A percentile compares a stretch with the other conserved stretches of the same genome.
phyloP scores from a whole-genome alignment of 306 rosid genomes.

The Amphicarpaea edgeworthii region DNA sequence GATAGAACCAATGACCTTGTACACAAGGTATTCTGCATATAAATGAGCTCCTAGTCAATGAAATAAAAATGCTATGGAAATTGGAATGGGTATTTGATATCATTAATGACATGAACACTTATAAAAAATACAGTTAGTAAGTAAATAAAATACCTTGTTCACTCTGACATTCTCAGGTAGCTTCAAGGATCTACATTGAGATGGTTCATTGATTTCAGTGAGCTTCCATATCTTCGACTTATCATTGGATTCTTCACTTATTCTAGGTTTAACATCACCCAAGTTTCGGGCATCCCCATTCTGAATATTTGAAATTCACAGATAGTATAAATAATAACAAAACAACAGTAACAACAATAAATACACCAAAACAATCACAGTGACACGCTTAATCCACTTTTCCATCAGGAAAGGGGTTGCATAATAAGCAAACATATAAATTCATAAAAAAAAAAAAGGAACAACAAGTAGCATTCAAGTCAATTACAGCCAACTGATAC shows the following conservation, averaged over 20 bases:
- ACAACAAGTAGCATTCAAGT: not conserved
- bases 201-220: constrained; percentile 86
- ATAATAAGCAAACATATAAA: constrained; percentile 14
- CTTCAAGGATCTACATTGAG: constrained; percentile 93
- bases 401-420: not conserved
- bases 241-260: constrained; percentile 91
- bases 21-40: not conserved
- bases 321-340: not conserved
- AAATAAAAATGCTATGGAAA: constrained; percentile 4
- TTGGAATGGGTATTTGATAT: constrained; percentile 1
- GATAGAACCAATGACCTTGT: not conserved
- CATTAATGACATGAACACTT: constrained; percentile 10
- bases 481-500: constrained; percentile 23
- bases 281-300: constrained; percentile 86
- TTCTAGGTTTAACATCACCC: constrained; percentile 95
- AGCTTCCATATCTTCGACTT: constrained; percentile 98
- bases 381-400: constrained; percentile 22
- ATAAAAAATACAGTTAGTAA: not conserved
- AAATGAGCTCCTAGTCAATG: not conserved
- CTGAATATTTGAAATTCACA: constrained; percentile 56
- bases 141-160: constrained; percentile 64
- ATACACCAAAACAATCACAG: constrained; percentile 1
- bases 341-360: constrained; percentile 26
- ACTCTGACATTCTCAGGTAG: constrained; percentile 84
- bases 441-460: not conserved